Evolutionary conservation across 306 rosid species (phyloP), one percentile per base, ranked within the genome.

Genomic region (Citrullus amarus): DNA sequence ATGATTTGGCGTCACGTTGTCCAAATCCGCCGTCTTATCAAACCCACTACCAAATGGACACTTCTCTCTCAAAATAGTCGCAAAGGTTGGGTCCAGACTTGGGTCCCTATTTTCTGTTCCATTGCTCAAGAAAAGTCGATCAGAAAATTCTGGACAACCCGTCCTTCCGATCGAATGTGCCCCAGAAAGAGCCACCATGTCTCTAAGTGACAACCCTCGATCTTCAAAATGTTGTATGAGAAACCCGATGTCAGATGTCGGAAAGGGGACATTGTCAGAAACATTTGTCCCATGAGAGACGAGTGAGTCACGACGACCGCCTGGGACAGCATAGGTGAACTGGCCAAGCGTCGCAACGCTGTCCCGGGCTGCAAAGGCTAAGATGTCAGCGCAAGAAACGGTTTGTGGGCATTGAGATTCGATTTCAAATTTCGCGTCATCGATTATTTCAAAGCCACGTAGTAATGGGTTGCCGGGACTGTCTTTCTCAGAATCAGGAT

Each of bases 111-210:
- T 9, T 70, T 48, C 54, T 13, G 54, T 48, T 48, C 54, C 54
- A 48, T 48, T 48, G 16, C 17, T 12, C 17, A 16, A 48, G 54
- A 48, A 48, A 48, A 48, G 54, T 13, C 54, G 80, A 0, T 20
- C 70, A 0, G 20, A 8, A 36, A 78, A 65, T 48, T 20, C 51
- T 4, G 30, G 46, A 74, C 81, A 78, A 43, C 60, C 75, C 1
- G 81, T 46, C 11, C 51, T 61, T 13, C 81, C 81, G 6, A 78
- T 78, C 6, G 81, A 78, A 60, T 78, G 81, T 36, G 81, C 81
- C 13, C 81, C 81, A 30, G 81, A 78, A 30, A 78, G 81, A 3
- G 81, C 75, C 17, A 78, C 75, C n/a, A 38, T 38, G 51, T 78
- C 81, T 9, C 46, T 53, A 4, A 78, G 46, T 3, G 81, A 44